Evolutionary conservation across 2,329 filamentous ascomycete genomes (phyloP).

Genomic region (Trichoderma guizhouense): DNA sequence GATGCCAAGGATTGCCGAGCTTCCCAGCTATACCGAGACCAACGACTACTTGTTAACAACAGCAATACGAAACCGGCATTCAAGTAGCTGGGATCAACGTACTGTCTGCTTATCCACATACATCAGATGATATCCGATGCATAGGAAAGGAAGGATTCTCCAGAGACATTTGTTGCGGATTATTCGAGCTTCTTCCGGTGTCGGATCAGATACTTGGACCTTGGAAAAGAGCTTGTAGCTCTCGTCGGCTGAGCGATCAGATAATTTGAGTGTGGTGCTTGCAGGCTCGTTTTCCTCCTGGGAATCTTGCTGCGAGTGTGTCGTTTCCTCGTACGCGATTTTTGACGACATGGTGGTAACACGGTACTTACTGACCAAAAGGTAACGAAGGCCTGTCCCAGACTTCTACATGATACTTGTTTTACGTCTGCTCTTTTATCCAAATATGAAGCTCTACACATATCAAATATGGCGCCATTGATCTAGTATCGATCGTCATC

Average conservation of each 20-base stretch:
- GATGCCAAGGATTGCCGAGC: slow-evolving; percentile 21
- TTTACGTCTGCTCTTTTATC: not conserved
- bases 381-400: not conserved
- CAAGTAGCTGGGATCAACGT: slow-evolving; percentile 13
- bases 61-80: not conserved
- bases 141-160: slow-evolving; percentile 38
- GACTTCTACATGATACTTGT: not conserved
- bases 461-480: not conserved
- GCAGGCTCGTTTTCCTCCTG: not conserved
- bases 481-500: slow-evolving; percentile 3
- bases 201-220: slow-evolving; percentile 37
- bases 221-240: slow-evolving; percentile 41
- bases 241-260: slow-evolving; percentile 39
- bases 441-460: too few relatives aligned
- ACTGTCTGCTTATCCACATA: slow-evolving; percentile 39
- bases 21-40: slow-evolving; percentile 7
- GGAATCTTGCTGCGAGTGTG: not conserved
- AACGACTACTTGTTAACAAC: not conserved
- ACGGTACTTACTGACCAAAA: not conserved
- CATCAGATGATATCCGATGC: slow-evolving; percentile 39
- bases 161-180: slow-evolving; percentile 36
- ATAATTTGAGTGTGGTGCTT: slow-evolving; percentile 28
- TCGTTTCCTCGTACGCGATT: not conserved
- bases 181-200: slow-evolving; percentile 28
- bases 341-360: not conserved